A percentile compares a stretch with the other conserved stretches of the same genome.
phyloP scores from a whole-genome alignment of 768 basidiomycete species.

The Leccinellum luteum region DNA sequence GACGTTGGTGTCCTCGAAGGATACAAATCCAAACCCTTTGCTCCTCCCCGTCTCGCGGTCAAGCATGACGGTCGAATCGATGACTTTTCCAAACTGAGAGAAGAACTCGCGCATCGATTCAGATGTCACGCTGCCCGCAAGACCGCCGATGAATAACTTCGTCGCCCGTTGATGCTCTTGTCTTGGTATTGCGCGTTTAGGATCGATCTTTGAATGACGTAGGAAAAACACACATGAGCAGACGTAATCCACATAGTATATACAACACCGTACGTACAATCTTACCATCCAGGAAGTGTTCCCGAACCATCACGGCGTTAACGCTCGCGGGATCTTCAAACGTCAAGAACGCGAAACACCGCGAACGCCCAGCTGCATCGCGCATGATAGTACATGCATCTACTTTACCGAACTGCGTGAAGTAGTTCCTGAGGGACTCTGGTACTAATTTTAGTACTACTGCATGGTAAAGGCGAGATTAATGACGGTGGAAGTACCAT shows the following conservation, averaged over 20 bases:
- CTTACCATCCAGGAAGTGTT: constrained; percentile 96
- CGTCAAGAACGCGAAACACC: constrained; percentile 97
- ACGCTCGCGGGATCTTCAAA: constrained; percentile 93
- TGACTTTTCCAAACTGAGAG: constrained; percentile 90
- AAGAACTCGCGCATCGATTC: constrained; percentile 94
- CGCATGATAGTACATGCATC: constrained; percentile 99
- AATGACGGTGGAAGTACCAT: constrained; percentile 67
- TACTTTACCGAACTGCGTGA: constrained; percentile 94
- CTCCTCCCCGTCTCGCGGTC: constrained; percentile 93
- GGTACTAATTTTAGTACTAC: constrained; percentile 46
- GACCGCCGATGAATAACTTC: constrained; percentile 94
- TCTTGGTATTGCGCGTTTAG: constrained; percentile 97
- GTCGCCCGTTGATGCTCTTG: constrained; percentile 93
- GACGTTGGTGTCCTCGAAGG: constrained; percentile 89
- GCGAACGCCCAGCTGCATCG: constrained; percentile 88
- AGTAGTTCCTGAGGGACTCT: constrained; percentile 84
- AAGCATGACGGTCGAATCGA: constrained; percentile 98
- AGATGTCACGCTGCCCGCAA: constrained; percentile 88
- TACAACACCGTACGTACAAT: constrained; percentile 62
- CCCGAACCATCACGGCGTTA: constrained; percentile 92
- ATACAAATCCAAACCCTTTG: constrained; percentile 98
- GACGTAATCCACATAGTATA: constrained; percentile 8
- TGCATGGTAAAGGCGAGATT: constrained; percentile 33
- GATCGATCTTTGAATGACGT: constrained; percentile 75
- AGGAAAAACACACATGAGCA: constrained; percentile 20